phyloP scores from a whole-genome alignment of 495 filamentous ascomycete genomes.

The Penicillium flavigenum region DNA sequence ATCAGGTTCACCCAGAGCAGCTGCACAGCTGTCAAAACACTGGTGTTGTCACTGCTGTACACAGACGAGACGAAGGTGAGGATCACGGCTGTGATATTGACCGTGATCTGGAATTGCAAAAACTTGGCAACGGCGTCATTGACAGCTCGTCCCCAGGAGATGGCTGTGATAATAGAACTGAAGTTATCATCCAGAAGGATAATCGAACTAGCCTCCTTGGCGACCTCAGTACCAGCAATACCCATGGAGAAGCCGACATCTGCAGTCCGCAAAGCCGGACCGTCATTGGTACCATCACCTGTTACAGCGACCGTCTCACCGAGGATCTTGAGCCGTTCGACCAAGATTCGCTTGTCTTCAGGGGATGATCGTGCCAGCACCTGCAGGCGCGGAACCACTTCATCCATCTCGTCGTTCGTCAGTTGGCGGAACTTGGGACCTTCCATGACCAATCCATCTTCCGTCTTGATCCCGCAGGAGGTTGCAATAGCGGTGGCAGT shows the following conservation, averaged over 20 bases:
- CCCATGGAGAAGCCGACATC: conserved; percentile 95
- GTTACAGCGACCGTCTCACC: conserved; percentile 85
- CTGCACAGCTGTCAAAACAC: conserved; percentile 82
- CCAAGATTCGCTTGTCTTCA: conserved; percentile 82
- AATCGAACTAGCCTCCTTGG: conserved; percentile 89
- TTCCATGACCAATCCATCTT: conserved; percentile 75
- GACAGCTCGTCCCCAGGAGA: conserved; percentile 87
- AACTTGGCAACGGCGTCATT: conserved; percentile 92
- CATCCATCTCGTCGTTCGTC: conserved; percentile 66
- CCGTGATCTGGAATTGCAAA: conserved; percentile 87
- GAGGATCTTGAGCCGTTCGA: conserved; percentile 67
- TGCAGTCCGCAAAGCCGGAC: conserved; percentile 78
- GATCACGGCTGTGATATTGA: conserved; percentile 84
- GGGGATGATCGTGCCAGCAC: conserved; percentile 85
- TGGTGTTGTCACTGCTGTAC: conserved; percentile 60
- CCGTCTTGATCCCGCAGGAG: conserved; percentile 80
- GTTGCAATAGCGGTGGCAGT: conserved; percentile 80
- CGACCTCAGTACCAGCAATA: conserved; percentile 87
- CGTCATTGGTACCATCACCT: conserved; percentile 89
- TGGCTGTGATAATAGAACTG: conserved; percentile 79
- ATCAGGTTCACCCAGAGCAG: conserved; percentile 91
- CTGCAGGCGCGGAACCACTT: conserved; percentile 70
- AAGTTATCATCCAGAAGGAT: conserved; percentile 94
- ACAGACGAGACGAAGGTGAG: conserved; percentile 83
- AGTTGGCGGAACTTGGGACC: conserved; percentile 80